Conservation (phyloP, 331 rosid species). For the Cydonia oblonga region DNA sequence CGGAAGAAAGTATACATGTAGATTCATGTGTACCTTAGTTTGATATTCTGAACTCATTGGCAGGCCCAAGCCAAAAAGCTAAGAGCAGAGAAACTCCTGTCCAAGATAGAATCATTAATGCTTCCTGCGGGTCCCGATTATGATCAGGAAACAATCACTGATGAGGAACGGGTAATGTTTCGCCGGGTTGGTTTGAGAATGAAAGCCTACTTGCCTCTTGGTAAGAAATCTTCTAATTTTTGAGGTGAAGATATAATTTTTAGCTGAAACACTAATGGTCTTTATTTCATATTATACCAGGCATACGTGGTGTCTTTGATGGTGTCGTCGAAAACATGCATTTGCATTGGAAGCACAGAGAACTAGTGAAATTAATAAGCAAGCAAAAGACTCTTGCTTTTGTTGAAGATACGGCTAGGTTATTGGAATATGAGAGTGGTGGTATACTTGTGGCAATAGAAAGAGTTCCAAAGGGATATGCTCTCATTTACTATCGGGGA, state of each 20-base stretch:
- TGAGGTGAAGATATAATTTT: conserved; percentile 7
- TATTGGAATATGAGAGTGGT: conserved; percentile 81
- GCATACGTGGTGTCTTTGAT: conserved; percentile 72
- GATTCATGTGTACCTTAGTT: not conserved
- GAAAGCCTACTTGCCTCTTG: conserved; percentile 81
- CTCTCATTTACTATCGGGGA: conserved; percentile 82
- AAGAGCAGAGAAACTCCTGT: conserved; percentile 59
- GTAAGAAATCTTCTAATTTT: conserved; percentile 33
- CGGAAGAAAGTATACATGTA: not conserved
- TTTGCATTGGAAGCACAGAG: conserved; percentile 89
- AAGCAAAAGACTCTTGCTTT: conserved; percentile 75
- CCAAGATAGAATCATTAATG: conserved; percentile 69
- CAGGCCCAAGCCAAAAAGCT: conserved; percentile 74
- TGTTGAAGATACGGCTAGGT: conserved; percentile 84
- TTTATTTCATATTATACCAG: conserved; percentile 33
- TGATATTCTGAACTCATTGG: conserved; percentile 20
- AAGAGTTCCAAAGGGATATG: conserved; percentile 71
- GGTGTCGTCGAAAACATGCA: conserved; percentile 98
- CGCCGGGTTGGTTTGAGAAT: conserved; percentile 72
- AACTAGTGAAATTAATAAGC: conserved; percentile 79
- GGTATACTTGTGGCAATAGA: conserved; percentile 88
- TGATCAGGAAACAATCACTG: conserved; percentile 85
- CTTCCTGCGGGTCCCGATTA: conserved; percentile 72
- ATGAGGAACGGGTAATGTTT: conserved; percentile 87
- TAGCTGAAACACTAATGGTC: conserved; percentile 11